phyloP scores from a whole-genome alignment of 2,329 filamentous ascomycete genomes.

The Aspergillus hortae region DNA sequence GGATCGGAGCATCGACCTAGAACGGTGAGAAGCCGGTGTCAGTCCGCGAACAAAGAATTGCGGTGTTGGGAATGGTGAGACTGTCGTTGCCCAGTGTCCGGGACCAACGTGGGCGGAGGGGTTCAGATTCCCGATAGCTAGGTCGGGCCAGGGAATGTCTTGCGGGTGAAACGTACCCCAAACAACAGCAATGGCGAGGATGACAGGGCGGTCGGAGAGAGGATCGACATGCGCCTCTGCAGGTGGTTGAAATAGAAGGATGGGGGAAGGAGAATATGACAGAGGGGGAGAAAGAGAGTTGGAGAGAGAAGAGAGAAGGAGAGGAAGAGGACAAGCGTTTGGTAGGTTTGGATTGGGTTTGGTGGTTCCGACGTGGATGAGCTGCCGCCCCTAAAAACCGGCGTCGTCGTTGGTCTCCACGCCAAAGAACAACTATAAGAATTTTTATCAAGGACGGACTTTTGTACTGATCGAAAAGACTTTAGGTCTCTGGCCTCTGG shows the following conservation, averaged over 20 bases:
- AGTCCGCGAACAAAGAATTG: slow-evolving; percentile 12
- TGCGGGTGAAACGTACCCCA: slow-evolving; percentile 15
- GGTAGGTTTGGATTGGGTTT: slow-evolving; percentile 3
- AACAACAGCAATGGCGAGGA: slow-evolving; percentile 7
- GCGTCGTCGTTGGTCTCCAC: background rate
- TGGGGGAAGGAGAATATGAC: background rate
- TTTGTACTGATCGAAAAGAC: too few species aligned
- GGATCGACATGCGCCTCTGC: background rate
- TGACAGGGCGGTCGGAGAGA: background rate
- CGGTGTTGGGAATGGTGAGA: slow-evolving; percentile 5
- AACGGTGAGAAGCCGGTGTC: slow-evolving; percentile 8
- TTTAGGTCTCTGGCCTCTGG: too few species aligned
- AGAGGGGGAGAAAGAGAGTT: background rate
- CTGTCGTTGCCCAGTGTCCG: slow-evolving; percentile 8
- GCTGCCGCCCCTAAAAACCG: slow-evolving; percentile 3
- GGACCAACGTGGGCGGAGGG: slow-evolving; percentile 18
- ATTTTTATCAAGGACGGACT: too few species aligned
- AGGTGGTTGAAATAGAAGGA: background rate
- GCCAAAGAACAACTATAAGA: background rate
- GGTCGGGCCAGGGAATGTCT: slow-evolving; percentile 4
- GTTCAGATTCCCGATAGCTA: slow-evolving; percentile 14
- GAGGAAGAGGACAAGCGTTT: slow-evolving; percentile 3
- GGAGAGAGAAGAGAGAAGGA: background rate
- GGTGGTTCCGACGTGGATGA: slow-evolving; percentile 1
- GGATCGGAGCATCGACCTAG: slow-evolving; percentile 13